Conservation (phyloP, 306 rosid genomes). For the Quillaja saponaria region DNA sequence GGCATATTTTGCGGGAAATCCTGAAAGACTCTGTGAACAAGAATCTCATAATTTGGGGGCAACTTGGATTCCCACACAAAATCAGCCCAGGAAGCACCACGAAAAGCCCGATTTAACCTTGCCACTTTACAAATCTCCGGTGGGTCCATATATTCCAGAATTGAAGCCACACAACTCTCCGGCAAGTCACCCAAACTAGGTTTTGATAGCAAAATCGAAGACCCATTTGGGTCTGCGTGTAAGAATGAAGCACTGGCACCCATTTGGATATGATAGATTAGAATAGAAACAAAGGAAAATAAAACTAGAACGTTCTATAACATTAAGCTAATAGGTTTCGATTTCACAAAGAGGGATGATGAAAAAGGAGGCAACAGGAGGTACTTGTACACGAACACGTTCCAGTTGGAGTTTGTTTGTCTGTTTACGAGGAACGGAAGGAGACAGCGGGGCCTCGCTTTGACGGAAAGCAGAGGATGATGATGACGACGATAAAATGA, state of each 20-base stretch:
- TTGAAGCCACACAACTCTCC: conserved; percentile 69
- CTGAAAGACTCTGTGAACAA: conserved; percentile 43
- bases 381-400: conserved; percentile 5
- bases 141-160: conserved; percentile 69
- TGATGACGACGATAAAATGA: not conserved
- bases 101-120: conserved; percentile 70
- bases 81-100: conserved; percentile 81
- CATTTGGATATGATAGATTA: too few relatives aligned
- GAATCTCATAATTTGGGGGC: conserved; percentile 56
- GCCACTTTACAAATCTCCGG: conserved; percentile 75
- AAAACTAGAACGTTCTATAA: not conserved
- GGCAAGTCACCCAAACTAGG: conserved; percentile 73
- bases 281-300: not conserved
- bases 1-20: conserved; percentile 44
- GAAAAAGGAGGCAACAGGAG: conserved; percentile 12
- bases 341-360: not conserved
- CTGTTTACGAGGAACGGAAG: conserved; percentile 41
- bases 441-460: conserved; percentile 47
- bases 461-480: conserved; percentile 31
- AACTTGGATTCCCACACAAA: conserved; percentile 91
- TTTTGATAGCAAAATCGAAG: conserved; percentile 20
- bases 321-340: not conserved
- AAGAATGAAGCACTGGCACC: conserved; percentile 42
- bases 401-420: conserved; percentile 22
- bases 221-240: conserved; percentile 25